Conservation (phyloP, 2,329 filamentous ascomycete genomes). For the Phaeosphaeriaceae sp. region DNA sequence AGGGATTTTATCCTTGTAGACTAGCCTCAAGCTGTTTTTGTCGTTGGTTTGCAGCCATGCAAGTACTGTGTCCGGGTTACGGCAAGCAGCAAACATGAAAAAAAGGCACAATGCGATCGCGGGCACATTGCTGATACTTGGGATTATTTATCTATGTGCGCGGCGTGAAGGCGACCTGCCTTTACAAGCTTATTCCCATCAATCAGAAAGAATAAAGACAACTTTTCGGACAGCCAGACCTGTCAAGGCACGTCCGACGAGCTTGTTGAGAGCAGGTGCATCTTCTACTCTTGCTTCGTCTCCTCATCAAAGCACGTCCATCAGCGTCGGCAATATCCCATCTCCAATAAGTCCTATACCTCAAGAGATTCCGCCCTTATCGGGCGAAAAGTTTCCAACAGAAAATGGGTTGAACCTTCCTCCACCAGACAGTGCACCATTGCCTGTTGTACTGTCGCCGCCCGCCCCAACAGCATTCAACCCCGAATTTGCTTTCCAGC, state of each 20-base stretch:
- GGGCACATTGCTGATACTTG: conserved; percentile 9
- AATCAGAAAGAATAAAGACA: neutral
- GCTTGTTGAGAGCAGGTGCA: too few species aligned
- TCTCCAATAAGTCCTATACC: neutral
- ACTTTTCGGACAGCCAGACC: neutral
- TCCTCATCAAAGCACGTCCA: too few species aligned
- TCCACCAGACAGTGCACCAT: neutral
- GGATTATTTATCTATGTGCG: conserved; percentile 8
- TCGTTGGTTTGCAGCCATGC: too few species aligned
- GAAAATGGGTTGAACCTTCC: neutral
- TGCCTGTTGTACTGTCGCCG: neutral
- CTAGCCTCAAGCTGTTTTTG: too few species aligned
- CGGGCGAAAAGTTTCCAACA: neutral
- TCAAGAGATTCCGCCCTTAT: neutral
- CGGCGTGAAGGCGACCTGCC: conserved; percentile 1
- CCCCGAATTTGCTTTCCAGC: conserved; percentile 32
- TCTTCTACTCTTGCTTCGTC: too few species aligned
- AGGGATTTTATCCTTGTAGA: too few species aligned
- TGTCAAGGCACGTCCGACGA: neutral
- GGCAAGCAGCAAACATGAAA: conserved; percentile 6
- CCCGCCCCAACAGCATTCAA: conserved; percentile 16
- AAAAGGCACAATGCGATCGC: conserved; percentile 9
- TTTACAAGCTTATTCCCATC: neutral
- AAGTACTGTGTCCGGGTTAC: too few species aligned
- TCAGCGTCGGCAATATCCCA: too few species aligned